Evolutionary conservation across 306 rosid species (phyloP).

Genomic region (Delonix regia): DNA sequence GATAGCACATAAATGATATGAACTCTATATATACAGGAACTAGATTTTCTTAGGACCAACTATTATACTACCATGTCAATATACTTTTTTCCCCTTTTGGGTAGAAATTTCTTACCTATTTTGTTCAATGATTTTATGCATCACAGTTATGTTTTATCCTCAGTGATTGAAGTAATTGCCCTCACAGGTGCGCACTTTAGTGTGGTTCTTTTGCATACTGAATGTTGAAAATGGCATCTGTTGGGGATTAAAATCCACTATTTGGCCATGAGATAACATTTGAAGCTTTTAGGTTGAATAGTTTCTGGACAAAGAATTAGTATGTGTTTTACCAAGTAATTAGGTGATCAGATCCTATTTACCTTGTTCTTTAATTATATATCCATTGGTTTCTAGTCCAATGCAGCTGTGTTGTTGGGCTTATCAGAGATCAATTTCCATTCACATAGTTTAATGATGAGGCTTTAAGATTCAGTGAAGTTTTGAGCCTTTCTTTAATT

Average conservation of each 20-base stretch:
- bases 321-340: not conserved
- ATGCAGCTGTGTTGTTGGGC: not conserved
- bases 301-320: not conserved
- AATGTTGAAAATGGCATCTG: not conserved
- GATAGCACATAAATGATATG: not conserved
- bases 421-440: not conserved
- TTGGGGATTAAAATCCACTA: not conserved
- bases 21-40: not conserved
- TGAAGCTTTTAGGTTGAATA: slow-evolving; percentile 3
- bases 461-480: not conserved
- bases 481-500: slow-evolving; percentile 15
- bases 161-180: not conserved
- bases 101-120: not conserved
- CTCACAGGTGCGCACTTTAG: not conserved
- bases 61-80: not conserved
- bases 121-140: not conserved
- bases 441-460: not conserved
- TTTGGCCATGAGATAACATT: not conserved
- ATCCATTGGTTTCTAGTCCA: not conserved
- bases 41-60: not conserved
- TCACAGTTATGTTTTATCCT: not conserved
- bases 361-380: not conserved
- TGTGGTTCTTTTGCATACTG: not conserved
- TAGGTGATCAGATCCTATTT: not conserved
- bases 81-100: too few relatives aligned